phyloP scores from a whole-genome alignment of 805 yeast genomes.

The Starmerella etchellsii region DNA sequence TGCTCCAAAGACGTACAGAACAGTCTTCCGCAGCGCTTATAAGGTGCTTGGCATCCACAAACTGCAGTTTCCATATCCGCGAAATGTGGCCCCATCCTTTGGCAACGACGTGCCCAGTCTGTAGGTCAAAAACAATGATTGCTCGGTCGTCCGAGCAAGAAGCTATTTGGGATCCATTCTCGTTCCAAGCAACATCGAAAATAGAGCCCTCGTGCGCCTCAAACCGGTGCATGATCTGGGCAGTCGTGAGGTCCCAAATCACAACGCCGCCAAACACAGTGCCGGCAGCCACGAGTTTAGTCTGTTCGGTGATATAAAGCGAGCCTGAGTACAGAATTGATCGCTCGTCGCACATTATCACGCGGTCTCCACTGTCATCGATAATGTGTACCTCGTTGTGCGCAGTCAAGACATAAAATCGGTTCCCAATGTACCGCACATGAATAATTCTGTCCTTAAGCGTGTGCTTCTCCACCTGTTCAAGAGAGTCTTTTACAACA shows the following conservation, averaged over 20 bases:
- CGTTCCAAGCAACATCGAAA: conserved; percentile 59
- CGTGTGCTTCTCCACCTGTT: background rate
- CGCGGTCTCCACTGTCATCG: background rate
- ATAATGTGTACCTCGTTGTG: conserved; percentile 49
- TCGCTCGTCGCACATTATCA: conserved; percentile 34
- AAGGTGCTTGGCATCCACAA: conserved; percentile 34
- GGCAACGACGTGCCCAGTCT: conserved; percentile 45
- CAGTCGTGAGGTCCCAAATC: conserved; percentile 45
- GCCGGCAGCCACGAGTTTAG: conserved; percentile 64
- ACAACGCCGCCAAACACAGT: conserved; percentile 84
- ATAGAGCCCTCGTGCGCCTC: conserved; percentile 84
- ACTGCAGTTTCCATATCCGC: conserved; percentile 74
- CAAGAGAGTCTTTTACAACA: background rate
- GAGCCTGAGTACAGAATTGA: conserved; percentile 83
- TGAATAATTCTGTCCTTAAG: conserved; percentile 68
- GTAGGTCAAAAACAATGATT: conserved; percentile 57
- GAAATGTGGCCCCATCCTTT: conserved; percentile 97
- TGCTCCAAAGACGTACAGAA: conserved; percentile 65
- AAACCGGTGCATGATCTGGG: conserved; percentile 39
- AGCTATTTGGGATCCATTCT: conserved; percentile 41
- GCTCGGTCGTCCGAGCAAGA: conserved; percentile 94
- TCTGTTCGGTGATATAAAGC: conserved; percentile 34
- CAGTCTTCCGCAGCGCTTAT: conserved; percentile 80
- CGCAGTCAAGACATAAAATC: conserved; percentile 53
- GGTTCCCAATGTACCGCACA: conserved; percentile 36